Evolutionary conservation across 2,329 filamentous ascomycete genomes (phyloP).

Genomic region (Mariannaea elegans): DNA sequence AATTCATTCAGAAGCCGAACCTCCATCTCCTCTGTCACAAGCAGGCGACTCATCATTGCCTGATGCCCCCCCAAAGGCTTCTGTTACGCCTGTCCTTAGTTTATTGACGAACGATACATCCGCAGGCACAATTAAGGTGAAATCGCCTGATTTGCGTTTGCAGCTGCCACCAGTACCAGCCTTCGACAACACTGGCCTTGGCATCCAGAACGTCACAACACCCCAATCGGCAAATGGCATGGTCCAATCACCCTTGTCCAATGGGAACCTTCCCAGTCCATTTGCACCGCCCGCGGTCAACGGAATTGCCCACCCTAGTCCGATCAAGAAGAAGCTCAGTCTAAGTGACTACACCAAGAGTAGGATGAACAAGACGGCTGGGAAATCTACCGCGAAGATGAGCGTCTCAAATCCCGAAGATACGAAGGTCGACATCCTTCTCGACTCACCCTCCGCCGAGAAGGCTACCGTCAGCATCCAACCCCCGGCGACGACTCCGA

Average conservation of each 20-base stretch:
- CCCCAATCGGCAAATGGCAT: slow-evolving; percentile 56
- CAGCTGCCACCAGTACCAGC: slow-evolving; percentile 65
- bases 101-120: slow-evolving; percentile 29
- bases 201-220: slow-evolving; percentile 50
- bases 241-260: slow-evolving; percentile 61
- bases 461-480: slow-evolving; percentile 40
- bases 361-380: slow-evolving; percentile 63
- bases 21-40: slow-evolving; percentile 36
- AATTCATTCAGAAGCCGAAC: slow-evolving; percentile 31
- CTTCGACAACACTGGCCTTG: slow-evolving; percentile 54
- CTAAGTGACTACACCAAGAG: slow-evolving; percentile 72
- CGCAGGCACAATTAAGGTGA: slow-evolving; percentile 43
- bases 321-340: slow-evolving; percentile 73
- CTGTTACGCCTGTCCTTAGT: slow-evolving; percentile 28
- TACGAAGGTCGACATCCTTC: slow-evolving; percentile 47
- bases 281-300: slow-evolving; percentile 55
- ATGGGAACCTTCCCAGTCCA: slow-evolving; percentile 50
- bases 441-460: slow-evolving; percentile 42
- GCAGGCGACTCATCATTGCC: slow-evolving; percentile 38
- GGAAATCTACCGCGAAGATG: slow-evolving; percentile 46
- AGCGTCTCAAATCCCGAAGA: slow-evolving; percentile 48
- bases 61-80: slow-evolving; percentile 45
- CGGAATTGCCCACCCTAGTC: slow-evolving; percentile 61
- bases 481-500: slow-evolving; percentile 31
- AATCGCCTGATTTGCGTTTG: slow-evolving; percentile 59